These are phyloP conservation scores for Torulaspora globosa DNA, from an alignment of 1,139 yeast genomes.

Conservation along the genomic window DNA sequence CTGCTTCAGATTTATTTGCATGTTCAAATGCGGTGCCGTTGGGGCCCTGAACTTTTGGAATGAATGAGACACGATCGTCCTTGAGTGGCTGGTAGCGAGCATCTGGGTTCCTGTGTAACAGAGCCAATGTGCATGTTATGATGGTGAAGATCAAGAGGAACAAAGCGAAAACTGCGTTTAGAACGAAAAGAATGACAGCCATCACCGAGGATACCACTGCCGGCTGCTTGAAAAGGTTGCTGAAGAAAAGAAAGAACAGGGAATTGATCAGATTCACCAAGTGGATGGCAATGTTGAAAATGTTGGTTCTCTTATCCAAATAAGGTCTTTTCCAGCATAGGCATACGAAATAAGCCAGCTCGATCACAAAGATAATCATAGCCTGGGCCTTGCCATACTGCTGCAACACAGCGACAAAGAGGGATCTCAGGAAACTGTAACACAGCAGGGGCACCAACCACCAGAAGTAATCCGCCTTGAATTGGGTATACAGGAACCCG, in stretches of 20 bases:
- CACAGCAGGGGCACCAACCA: constrained; percentile 63
- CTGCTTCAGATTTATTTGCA: constrained; percentile 57
- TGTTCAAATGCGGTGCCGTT: constrained; percentile 34
- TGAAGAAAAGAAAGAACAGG: constrained; percentile 81
- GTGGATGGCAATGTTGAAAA: constrained; percentile 80
- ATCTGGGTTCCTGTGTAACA: constrained; percentile 88
- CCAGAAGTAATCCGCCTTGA: constrained; percentile 81
- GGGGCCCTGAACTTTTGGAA: constrained; percentile 44
- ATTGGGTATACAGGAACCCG: constrained; percentile 91
- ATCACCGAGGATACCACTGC: constrained; percentile 83
- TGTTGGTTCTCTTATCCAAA: constrained; percentile 92
- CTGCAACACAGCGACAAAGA: constrained; percentile 86
- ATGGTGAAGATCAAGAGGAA: constrained; percentile 79
- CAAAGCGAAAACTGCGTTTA: constrained; percentile 86
- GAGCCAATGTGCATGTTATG: constrained; percentile 78
- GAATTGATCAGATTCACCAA: constrained; percentile 78
- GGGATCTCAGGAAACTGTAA: constrained; percentile 68
- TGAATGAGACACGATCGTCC: constrained; percentile 92
- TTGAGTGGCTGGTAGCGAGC: constrained; percentile 94
- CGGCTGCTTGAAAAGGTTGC: constrained; percentile 79
- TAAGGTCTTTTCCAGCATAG: constrained; percentile 76
- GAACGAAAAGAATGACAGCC: constrained; percentile 85
- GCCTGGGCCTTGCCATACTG: constrained; percentile 76
- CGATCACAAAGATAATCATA: constrained; percentile 68
- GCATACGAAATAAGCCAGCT: constrained; percentile 59